Conservation (phyloP, 495 filamentous ascomycete genomes). For the Achaetomiella virescens region DNA sequence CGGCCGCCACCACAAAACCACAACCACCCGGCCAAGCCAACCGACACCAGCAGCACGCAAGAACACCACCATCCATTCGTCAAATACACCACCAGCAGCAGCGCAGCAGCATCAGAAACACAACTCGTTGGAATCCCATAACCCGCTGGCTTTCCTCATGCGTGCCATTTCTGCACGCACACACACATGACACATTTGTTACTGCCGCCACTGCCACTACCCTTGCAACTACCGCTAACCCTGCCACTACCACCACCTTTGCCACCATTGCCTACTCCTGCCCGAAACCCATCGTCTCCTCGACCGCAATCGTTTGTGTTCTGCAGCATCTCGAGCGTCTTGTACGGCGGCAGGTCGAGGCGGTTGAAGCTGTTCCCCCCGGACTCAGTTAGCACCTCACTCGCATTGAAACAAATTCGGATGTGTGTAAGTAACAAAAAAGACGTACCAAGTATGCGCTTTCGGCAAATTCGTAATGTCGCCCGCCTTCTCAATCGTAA, state of each 20-base stretch:
- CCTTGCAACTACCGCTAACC: neutral
- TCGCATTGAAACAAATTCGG: neutral
- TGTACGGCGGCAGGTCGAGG: conserved; percentile 91
- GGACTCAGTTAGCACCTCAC: conserved; percentile 28
- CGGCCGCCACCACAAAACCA: neutral
- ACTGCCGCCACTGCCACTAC: too few species aligned
- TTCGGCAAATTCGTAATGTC: conserved; percentile 87
- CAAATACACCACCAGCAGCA: neutral
- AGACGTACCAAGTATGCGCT: conserved; percentile 90
- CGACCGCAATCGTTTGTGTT: conserved; percentile 90
- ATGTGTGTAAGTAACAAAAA: neutral
- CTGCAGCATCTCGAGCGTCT: conserved; percentile 74
- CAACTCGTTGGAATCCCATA: too few species aligned
- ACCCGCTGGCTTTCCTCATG: too few species aligned
- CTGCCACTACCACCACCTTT: neutral
- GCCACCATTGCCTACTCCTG: conserved; percentile 60
- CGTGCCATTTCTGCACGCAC: too few species aligned
- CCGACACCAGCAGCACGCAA: too few species aligned
- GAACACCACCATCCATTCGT: neutral
- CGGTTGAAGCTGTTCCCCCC: conserved; percentile 84
- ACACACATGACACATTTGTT: too few species aligned
- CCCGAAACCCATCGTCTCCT: conserved; percentile 98
- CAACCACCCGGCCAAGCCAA: too few species aligned
- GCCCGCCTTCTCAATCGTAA: conserved; percentile 97
- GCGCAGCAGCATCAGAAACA: too few species aligned